phyloP scores from a whole-genome alignment of 495 filamentous ascomycete species.

The Annulohypoxylon stygium region DNA sequence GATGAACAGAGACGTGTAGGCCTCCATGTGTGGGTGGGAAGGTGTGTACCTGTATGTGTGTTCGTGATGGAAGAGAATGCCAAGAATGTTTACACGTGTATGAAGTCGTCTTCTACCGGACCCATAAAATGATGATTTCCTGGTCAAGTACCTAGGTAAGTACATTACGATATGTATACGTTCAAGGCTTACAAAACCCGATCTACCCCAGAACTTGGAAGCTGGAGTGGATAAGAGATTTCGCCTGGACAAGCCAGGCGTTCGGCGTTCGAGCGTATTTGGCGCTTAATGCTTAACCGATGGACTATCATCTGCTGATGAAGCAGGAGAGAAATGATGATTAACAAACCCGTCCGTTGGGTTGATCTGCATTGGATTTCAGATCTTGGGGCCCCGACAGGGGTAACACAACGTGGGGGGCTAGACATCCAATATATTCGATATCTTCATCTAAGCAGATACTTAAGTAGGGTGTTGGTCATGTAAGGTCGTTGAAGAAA shows the following conservation, averaged over 20 bases:
- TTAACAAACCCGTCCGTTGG: conserved; percentile 31
- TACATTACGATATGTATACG: neutral
- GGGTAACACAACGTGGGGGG: conserved; percentile 42
- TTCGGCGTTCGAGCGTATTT: conserved; percentile 10
- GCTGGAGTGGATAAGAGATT: conserved; percentile 26
- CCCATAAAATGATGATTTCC: conserved; percentile 18
- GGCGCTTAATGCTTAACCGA: conserved; percentile 21
- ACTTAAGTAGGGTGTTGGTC: neutral
- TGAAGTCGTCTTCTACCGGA: conserved; percentile 8
- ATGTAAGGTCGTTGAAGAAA: conserved; percentile 13
- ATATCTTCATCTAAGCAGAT: conserved; percentile 22
- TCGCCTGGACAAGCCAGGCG: conserved; percentile 7
- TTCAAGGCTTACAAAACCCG: conserved; percentile 8
- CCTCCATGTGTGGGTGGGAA: neutral
- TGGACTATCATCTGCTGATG: conserved; percentile 26
- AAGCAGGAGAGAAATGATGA: conserved; percentile 38
- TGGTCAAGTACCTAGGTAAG: conserved; percentile 2
- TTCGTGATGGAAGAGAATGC: conserved; percentile 2
- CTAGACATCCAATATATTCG: conserved; percentile 24
- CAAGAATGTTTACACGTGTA: conserved; percentile 18
- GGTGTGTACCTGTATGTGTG: conserved; percentile 4
- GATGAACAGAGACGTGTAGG: neutral
- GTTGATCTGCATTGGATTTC: conserved; percentile 42
- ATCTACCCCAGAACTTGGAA: conserved; percentile 21
- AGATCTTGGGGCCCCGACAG: conserved; percentile 38